Evolutionary conservation across 108 stramenopile species (phyloP), one percentile per base, ranked within the genome.

Genomic region (Halocafeteria seosinensis): DNA sequence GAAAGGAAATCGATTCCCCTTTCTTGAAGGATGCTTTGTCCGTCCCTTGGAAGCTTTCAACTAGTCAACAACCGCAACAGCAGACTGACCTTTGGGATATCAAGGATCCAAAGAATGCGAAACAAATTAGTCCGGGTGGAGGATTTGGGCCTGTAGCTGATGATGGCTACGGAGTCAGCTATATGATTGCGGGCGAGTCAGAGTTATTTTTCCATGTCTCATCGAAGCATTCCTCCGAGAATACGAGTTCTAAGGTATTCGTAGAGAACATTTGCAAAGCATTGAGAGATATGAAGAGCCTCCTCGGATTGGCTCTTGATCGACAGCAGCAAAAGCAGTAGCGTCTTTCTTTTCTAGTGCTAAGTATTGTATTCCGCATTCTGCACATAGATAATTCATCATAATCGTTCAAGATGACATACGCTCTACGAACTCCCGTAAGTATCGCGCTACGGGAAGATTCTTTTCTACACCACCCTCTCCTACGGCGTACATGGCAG

Each of bases 191-290:
- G 3, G 13, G n/a, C 37, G 66, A 67, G 37, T 58, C 47, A 38
- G 28, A 63, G 59, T 27, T 67, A 34, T 67, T 63, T 60, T 67
- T 67, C 66, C 66, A 67, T 60, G 50, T 67, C 12, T 60, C 55
- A 34, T 37, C 59, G 47, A 61, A 61, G 34, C 38, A 62, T 30
- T 67, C 66, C 24, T 28, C 66, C 36, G 3, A 13, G 36, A 25
- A 35, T 23, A 67, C 66, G 0, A 37, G 37, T 34, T 63, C 66
- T 4, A 29, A 62, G 1, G 24, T 31, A 17, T 67, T 67, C 66
- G 59, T 23, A 0, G 36, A 62, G 30, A 27, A 62, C 26, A 25
- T 67, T 32, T 23, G 32, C 63, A 13, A 28, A 23, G 66, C 52
- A 31, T 60, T 67, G 13, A 33, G 29, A 8, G 62, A 67, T 25